Conservation (phyloP, 169 alveolate species). For the Miamiensis avidus region DNA sequence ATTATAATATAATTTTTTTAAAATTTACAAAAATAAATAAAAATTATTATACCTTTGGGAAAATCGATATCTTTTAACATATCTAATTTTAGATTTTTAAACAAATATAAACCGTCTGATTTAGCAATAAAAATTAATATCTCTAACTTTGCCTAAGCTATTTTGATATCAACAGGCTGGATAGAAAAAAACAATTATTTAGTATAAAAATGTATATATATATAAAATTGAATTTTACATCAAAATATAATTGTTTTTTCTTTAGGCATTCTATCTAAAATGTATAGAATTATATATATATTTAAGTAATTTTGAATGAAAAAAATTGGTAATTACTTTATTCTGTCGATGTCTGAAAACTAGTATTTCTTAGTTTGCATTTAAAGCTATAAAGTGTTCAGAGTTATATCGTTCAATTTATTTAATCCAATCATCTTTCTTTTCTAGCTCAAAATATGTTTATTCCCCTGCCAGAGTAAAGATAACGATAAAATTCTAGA, state of each 20-base stretch:
- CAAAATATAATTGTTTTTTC: background rate
- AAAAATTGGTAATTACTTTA: no score
- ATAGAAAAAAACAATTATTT: no score
- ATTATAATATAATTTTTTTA: no score
- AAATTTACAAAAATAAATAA: no score
- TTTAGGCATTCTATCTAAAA: background rate
- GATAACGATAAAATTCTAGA: no score
- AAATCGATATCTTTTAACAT: background rate
- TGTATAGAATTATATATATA: no score
- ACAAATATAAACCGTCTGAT: background rate
- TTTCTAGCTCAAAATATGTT: background rate
- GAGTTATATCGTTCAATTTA: background rate
- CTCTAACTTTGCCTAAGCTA: background rate
- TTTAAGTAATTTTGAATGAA: background rate
- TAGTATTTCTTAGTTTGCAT: background rate
- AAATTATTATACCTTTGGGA: background rate
- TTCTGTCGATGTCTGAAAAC: background rate
- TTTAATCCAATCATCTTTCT: background rate
- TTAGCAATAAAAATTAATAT: background rate
- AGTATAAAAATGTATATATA: no score
- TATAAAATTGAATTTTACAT: no score
- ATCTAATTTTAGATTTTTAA: background rate
- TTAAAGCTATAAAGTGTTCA: no score
- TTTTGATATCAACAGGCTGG: background rate
- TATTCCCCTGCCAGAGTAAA: background rate